Evolutionary conservation across 2,329 filamentous ascomycete genomes (phyloP).

Genomic region (Elsinoe perseae): DNA sequence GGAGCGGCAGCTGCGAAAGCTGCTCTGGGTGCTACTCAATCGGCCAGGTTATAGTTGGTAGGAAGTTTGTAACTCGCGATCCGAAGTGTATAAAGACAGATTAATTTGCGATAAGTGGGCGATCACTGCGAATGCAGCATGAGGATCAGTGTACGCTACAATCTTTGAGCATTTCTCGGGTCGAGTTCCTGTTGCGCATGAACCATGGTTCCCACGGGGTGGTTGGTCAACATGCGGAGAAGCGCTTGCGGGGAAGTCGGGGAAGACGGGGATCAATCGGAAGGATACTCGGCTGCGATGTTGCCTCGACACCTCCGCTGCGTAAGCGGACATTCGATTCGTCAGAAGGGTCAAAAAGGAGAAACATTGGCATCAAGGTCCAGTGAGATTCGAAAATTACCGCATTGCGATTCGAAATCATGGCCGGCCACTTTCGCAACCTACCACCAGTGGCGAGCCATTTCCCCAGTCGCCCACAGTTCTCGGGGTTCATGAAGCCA

Average conservation of each 20-base stretch:
- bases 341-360: background rate
- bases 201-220: background rate
- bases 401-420: background rate
- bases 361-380: background rate
- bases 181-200: no score
- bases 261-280: background rate
- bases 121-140: no score
- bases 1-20: conserved; percentile 28
- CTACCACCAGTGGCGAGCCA: background rate
- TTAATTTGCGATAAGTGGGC: no score
- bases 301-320: background rate
- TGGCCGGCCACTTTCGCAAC: background rate
- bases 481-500: conserved; percentile 26
- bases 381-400: background rate
- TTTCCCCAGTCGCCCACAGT: conserved; percentile 20
- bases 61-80: no score
- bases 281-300: background rate
- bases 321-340: background rate
- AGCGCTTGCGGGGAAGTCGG: background rate
- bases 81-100: no score
- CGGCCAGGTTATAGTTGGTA: background rate
- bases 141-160: no score
- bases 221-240: background rate
- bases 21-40: background rate
- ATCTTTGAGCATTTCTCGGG: no score